Base-by-base conservation (phyloP, 305 asterid genomes). In the Stenogyne calaminthoides region DNA sequence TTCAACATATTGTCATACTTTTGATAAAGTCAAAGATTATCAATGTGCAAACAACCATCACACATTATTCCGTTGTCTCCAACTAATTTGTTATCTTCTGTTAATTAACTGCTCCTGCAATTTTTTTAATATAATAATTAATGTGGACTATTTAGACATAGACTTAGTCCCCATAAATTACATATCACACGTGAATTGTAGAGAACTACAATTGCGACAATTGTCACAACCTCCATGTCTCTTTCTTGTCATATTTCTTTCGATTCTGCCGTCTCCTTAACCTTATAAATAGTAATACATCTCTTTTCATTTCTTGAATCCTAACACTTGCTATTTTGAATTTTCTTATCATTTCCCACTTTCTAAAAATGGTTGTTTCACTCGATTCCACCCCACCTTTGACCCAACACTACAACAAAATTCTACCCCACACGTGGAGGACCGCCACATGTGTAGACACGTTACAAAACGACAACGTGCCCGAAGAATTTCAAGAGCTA, bases 311-410 rank as follows among this genome's bases (percentile, higher is more conserved):
- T 34, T 55, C 25, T 54, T 25, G 15, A 18, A 0, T 11, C 8
- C 6, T 34, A 18, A 65, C 59, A 39, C 63, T 70, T 54, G 0
- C 29, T 19, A 70, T 19, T 72, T 44, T 7, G 15, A 16, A 39
- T 18, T 46, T 40, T 44, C 51, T 2, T n/a, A 42, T 9, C 47
- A 2, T 42, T 18, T 55, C 32, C 10, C 10, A 22, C 36, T 47
- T 72, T 40, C 42, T 15, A 12, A 75, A 58, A 12, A 83, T 83
- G 87, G 77, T 80, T 2, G 25, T 52, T 0, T 6, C 32, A 8
- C 42, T 56, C 20, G 87, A 80, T 11, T 67, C 82, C 9, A 80
- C 52, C 22, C 87, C 87, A 2, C 87, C 87, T 2, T 67, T 83
- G 64, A 74, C 76, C 7, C 70, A 56, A 39, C 72, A 59, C 64